Evolutionary conservation across 2,329 filamentous ascomycete genomes (phyloP).

Genomic region (Sclerotinia nivalis): DNA sequence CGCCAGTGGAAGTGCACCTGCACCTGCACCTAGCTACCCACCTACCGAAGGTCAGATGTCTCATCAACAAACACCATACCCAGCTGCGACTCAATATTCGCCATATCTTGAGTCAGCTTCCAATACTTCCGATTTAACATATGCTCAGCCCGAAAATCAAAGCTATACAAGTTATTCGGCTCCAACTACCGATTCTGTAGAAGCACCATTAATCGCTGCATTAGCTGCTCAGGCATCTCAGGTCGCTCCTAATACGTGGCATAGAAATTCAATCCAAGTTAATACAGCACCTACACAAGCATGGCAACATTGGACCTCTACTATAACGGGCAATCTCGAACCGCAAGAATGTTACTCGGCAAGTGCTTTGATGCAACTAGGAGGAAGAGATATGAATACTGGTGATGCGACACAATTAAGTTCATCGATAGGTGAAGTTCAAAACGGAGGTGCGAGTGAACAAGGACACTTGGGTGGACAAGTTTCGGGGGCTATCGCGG

Average conservation of each 20-base stretch:
- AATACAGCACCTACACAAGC: slow-evolving; percentile 33
- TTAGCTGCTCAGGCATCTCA: slow-evolving; percentile 37
- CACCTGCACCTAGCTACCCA: slow-evolving; percentile 27
- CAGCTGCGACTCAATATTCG: slow-evolving; percentile 39
- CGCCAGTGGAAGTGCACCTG: slow-evolving; percentile 23
- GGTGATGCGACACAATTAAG: slow-evolving; percentile 22
- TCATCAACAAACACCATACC: slow-evolving; percentile 39
- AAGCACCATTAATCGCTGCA: slow-evolving; percentile 36
- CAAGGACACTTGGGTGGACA: slow-evolving; percentile 19
- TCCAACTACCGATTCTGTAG: slow-evolving; percentile 28
- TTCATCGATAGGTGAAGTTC: slow-evolving; percentile 11
- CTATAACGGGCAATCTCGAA: slow-evolving; percentile 37
- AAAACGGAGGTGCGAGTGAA: slow-evolving; percentile 6
- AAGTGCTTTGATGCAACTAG: slow-evolving; percentile 40
- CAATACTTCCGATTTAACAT: slow-evolving; percentile 28
- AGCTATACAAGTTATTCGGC: slow-evolving; percentile 3
- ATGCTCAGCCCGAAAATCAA: slow-evolving; percentile 33
- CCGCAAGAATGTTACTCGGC: slow-evolving; percentile 40
- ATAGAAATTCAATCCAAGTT: slow-evolving; percentile 23
- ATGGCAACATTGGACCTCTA: slow-evolving; percentile 41
- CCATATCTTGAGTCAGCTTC: slow-evolving; percentile 34
- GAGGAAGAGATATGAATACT: slow-evolving; percentile 31
- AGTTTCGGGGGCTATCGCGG: slow-evolving; percentile 7
- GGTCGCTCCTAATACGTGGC: slow-evolving; percentile 41
- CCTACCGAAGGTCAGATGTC: slow-evolving; percentile 30